Base-by-base conservation (phyloP, 2,329 filamentous ascomycete species). In the Thelonectria discophora region DNA sequence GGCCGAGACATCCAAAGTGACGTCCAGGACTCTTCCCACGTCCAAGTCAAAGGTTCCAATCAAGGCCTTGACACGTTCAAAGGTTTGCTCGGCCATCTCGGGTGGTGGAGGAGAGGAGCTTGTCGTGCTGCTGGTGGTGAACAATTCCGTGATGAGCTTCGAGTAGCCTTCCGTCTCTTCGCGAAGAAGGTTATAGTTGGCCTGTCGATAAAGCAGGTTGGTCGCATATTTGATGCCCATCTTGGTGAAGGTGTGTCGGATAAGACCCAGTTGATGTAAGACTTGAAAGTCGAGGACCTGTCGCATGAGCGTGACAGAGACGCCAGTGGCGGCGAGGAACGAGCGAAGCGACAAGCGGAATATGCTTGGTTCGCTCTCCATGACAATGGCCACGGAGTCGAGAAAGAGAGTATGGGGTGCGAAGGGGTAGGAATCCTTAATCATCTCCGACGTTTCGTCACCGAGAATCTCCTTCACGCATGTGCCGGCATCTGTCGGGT, bases 81-180 rank as follows among this genome's bases (percentile, higher is more conserved):
- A 97, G 0, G 93, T 93, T 71, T 93, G 90, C 69, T 91, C 88
- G 2, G 94, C 92, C 37, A 91, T 85, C 64, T 93, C 90, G 55
- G 87, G 87, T 2, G 88, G 88, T n/a, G 90, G 90, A 20, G 88
- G 88, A 56, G 90, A 88, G 63, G 86, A 88, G 69, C 89, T 89
- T 71, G 91, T 92, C 1, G 91, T 96, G 69, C 89, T 89, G 71
- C 91, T 92, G 1, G 91, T 96, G 8, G 93, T 94, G 77, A 97
- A 99, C 32, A 98, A 88, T 76, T 99, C 95, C 0, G 94, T 97
- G 62, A 97, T 88, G 48, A 99, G 86, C 76, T 99, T 99, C 0
- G 95, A 94, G 74, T 97, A 99, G 42, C 96, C 95, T 78, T 99
- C 95, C 0, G 93, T 93, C 77, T 99, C 95, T 79, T 99, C 95